phyloP scores from a whole-genome alignment of 345 rosid species.

The Syzygium aromaticum region DNA sequence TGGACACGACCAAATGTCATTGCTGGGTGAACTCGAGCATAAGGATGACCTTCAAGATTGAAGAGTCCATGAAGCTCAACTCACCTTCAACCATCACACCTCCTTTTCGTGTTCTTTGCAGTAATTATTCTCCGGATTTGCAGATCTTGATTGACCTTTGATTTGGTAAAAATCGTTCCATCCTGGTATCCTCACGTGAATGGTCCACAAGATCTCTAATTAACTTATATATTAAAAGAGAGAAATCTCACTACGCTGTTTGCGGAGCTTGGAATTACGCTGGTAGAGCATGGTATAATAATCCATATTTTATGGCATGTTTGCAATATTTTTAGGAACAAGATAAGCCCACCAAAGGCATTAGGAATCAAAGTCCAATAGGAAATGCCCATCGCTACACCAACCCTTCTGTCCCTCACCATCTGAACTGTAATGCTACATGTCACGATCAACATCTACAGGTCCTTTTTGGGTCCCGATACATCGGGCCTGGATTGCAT shows the following conservation, averaged over 20 bases:
- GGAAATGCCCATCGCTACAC: not conserved
- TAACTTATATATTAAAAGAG: not conserved
- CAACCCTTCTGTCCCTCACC: not conserved
- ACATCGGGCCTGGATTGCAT: not conserved
- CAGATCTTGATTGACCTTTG: not conserved
- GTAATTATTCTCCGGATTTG: not conserved
- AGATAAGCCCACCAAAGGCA: not conserved
- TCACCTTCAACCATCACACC: not conserved
- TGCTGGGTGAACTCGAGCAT: not conserved
- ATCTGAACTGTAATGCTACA: not conserved
- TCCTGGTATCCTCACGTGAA: not conserved
- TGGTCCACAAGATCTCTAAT: not conserved
- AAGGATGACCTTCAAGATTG: not conserved
- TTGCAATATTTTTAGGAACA: not conserved
- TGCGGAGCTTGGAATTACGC: not conserved
- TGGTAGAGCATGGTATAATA: not conserved
- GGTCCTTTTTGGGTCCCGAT: not conserved
- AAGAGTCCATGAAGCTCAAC: not conserved
- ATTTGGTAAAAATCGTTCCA: not conserved
- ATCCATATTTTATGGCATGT: not conserved
- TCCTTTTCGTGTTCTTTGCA: not conserved
- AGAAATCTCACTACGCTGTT: no score
- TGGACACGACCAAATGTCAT: not conserved
- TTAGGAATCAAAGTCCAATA: not conserved
- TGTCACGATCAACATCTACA: not conserved